These are phyloP conservation scores for Umbelopsis sp. DNA, from an alignment of 192 early-diverging fungal species.

Conservation along the genomic window DNA sequence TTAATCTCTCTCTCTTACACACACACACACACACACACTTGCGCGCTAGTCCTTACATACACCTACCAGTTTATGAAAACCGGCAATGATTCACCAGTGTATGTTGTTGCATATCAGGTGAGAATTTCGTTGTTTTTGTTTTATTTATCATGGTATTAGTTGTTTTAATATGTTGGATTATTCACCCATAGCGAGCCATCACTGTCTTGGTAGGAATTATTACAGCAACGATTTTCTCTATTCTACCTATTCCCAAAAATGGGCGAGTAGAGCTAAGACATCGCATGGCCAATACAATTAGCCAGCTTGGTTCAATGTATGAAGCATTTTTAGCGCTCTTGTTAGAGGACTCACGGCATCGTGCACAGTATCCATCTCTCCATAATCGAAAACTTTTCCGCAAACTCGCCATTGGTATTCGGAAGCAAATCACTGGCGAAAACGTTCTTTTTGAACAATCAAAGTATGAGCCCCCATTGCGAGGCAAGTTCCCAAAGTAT, in stretches of 20 bases:
- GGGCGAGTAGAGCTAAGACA: conserved; percentile 40
- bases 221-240: conserved; percentile 30
- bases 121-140: too few species aligned
- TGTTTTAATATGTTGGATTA: neutral
- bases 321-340: conserved; percentile 36
- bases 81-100: neutral
- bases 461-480: conserved; percentile 39
- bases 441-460: conserved; percentile 39
- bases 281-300: conserved; percentile 31
- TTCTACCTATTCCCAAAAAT: conserved; percentile 35
- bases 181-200: conserved; percentile 27
- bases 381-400: conserved; percentile 33
- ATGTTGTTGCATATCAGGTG: conserved; percentile 25
- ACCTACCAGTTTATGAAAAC: neutral
- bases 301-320: conserved; percentile 38
- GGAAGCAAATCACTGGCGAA: conserved; percentile 33
- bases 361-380: neutral
- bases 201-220: conserved; percentile 34
- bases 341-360: conserved; percentile 23
- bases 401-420: conserved; percentile 28
- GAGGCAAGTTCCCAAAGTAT: conserved; percentile 34
- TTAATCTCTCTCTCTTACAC: too few species aligned
- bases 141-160: too few species aligned
- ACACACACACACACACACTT: too few species aligned
- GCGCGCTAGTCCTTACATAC: conserved; percentile 31